Percentiles rank a stretch among this genome's conserved stretches.
Conservation (phyloP, 2,329 filamentous ascomycete species). For the Colletotrichum lentis region DNA sequence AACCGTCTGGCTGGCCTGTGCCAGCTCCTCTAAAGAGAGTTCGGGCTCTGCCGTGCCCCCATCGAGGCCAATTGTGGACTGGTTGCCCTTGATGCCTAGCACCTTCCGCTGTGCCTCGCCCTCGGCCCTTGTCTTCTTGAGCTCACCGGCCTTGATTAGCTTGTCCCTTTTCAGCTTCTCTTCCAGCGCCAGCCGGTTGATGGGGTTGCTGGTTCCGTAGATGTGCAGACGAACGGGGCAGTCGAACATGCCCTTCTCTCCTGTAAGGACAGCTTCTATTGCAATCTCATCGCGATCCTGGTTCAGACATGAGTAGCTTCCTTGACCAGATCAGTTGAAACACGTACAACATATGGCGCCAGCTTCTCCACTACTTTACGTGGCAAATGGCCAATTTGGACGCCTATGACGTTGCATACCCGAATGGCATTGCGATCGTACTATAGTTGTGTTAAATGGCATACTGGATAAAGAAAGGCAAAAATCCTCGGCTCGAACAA, state of each 20-base stretch:
- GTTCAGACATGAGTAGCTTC: conserved; percentile 37
- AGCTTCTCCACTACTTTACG: conserved; percentile 73
- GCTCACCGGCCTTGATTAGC: conserved; percentile 66
- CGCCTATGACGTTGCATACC: conserved; percentile 77
- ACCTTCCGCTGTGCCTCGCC: conserved; percentile 62
- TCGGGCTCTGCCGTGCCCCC: conserved; percentile 46
- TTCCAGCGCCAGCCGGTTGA: conserved; percentile 63
- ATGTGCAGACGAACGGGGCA: conserved; percentile 76
- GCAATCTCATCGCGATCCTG: conserved; percentile 66
- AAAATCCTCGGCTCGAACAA: neutral
- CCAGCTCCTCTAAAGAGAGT: conserved; percentile 68
- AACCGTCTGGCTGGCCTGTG: conserved; percentile 72
- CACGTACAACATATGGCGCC: conserved; percentile 72
- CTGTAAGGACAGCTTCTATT: conserved; percentile 75
- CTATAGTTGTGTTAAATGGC: conserved; percentile 39
- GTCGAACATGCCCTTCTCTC: conserved; percentile 71
- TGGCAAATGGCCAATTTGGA: conserved; percentile 82
- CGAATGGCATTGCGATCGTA: conserved; percentile 81
- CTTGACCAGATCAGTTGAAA: neutral
- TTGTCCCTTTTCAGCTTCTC: conserved; percentile 69
- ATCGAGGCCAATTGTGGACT: conserved; percentile 51
- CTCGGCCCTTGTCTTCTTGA: conserved; percentile 62
- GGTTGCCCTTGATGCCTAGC: conserved; percentile 51
- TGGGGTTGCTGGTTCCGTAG: conserved; percentile 70
- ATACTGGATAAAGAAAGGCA: neutral